These are phyloP conservation scores for Lizonia empirigonia DNA, from an alignment of 2,329 filamentous ascomycete species.

Conservation along the genomic window DNA sequence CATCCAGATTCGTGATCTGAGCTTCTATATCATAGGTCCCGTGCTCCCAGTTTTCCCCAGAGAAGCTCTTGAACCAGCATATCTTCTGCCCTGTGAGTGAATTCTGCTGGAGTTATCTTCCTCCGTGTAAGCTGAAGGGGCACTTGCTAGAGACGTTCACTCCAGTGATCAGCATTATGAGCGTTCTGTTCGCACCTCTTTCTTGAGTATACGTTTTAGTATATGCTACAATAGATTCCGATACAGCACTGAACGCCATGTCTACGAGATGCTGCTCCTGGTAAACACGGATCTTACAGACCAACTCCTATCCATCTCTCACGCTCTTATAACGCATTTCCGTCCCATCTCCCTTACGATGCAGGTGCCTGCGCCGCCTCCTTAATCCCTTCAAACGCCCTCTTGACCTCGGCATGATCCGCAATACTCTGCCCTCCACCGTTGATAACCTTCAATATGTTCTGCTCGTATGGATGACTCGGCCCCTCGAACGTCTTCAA, in stretches of 20 bases:
- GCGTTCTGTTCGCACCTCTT: neutral
- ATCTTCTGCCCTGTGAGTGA: no score
- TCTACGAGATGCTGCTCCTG: conserved; percentile 7
- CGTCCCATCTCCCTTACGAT: conserved; percentile 22
- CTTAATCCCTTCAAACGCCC: conserved; percentile 38
- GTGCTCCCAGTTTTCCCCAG: no score
- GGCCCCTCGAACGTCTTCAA: conserved; percentile 96
- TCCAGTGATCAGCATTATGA: no score
- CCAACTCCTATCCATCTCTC: neutral
- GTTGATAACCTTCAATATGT: conserved; percentile 72
- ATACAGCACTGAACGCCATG: conserved; percentile 12
- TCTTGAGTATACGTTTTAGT: neutral
- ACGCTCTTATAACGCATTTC: neutral
- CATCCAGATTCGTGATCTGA: no score
- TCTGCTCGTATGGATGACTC: conserved; percentile 88
- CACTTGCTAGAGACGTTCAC: no score
- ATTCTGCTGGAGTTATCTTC: no score
- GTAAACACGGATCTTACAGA: conserved; percentile 18
- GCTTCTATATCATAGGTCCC: neutral
- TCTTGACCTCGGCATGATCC: conserved; percentile 47
- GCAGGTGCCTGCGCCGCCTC: conserved; percentile 19
- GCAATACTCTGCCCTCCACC: conserved; percentile 42
- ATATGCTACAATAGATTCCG: conserved; percentile 11
- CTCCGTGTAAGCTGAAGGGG: no score
- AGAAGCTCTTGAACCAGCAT: no score